Evolutionary conservation across 768 basidiomycete species (phyloP).

Genomic region (Suillus occidentalis): DNA sequence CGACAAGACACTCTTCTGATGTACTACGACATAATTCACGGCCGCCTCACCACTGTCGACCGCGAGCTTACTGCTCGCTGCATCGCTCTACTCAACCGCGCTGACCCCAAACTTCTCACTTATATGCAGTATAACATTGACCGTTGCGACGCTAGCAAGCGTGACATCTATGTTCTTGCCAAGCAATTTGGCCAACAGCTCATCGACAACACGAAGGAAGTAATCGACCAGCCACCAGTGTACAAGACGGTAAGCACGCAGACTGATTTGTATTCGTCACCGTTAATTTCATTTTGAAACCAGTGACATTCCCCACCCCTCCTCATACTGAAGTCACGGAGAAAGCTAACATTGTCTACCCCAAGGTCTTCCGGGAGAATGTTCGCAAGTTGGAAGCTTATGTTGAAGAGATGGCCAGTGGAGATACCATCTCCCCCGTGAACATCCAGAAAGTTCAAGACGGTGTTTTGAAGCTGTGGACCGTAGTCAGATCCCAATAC

Average conservation of each 20-base stretch:
- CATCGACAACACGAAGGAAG: conserved; percentile 89
- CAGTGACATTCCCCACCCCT: conserved; percentile 99
- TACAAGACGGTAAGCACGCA: conserved; percentile 82
- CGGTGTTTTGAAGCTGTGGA: conserved; percentile 96
- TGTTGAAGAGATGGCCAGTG: conserved; percentile 97
- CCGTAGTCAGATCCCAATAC: conserved; percentile 93
- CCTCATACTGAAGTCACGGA: conserved; percentile 91
- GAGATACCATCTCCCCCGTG: conserved; percentile 80
- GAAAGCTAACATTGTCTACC: conserved; percentile 93
- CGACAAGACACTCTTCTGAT: conserved; percentile 94
- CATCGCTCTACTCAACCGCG: conserved; percentile 96
- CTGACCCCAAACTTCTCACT: conserved; percentile 84
- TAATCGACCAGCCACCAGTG: conserved; percentile 77
- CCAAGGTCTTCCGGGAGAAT: conserved; percentile 92
- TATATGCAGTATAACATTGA: conserved; percentile 98
- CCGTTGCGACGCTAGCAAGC: conserved; percentile 73
- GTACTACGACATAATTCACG: conserved; percentile 99
- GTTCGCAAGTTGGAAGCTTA: conserved; percentile 98
- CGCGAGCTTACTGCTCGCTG: conserved; percentile 96
- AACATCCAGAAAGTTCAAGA: conserved; percentile 99
- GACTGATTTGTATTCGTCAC: neutral
- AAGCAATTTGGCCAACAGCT: conserved; percentile 97
- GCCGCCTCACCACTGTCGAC: conserved; percentile 89
- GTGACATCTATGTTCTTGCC: conserved; percentile 91
- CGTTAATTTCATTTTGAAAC: conserved; percentile 6